A percentile compares a stretch with the other conserved stretches of the same genome.
Evolutionary conservation across 1,139 yeast species (phyloP).

Genomic region (Arxiozyma slooffiae): DNA sequence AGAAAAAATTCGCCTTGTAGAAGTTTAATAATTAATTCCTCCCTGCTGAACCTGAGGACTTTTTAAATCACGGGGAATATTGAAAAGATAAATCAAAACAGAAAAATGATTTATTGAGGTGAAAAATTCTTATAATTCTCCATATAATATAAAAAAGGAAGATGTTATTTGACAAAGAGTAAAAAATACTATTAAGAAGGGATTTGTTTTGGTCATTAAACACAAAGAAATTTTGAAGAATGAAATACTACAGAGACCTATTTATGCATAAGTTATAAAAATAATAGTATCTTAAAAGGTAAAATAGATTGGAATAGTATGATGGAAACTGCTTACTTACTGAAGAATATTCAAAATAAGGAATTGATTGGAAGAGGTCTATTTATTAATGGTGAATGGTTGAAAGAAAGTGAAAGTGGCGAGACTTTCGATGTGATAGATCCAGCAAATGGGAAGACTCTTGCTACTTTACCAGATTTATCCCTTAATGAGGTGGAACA

Average conservation of each 20-base stretch:
- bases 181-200: no score
- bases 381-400: slow-evolving; percentile 66
- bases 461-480: slow-evolving; percentile 49
- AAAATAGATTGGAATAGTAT: slow-evolving; percentile 3
- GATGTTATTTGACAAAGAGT: no score
- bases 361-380: slow-evolving; percentile 50
- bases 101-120: neutral
- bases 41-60: no score
- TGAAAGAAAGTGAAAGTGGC: slow-evolving; percentile 35
- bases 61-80: no score
- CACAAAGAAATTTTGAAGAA: no score
- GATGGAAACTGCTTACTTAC: slow-evolving; percentile 1
- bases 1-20: no score
- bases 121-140: neutral
- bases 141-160: neutral
- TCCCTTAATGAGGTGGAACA: slow-evolving; percentile 41
- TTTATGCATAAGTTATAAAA: neutral
- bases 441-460: slow-evolving; percentile 59
- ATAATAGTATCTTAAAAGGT: neutral
- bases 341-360: slow-evolving; percentile 34
- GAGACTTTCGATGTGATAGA: slow-evolving; percentile 58
- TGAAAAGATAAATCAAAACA: no score
- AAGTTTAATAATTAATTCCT: no score
- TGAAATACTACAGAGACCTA: neutral
- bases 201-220: neutral